Base-by-base conservation (phyloP, 305 asterid species). In the Salvia sclarea region DNA sequence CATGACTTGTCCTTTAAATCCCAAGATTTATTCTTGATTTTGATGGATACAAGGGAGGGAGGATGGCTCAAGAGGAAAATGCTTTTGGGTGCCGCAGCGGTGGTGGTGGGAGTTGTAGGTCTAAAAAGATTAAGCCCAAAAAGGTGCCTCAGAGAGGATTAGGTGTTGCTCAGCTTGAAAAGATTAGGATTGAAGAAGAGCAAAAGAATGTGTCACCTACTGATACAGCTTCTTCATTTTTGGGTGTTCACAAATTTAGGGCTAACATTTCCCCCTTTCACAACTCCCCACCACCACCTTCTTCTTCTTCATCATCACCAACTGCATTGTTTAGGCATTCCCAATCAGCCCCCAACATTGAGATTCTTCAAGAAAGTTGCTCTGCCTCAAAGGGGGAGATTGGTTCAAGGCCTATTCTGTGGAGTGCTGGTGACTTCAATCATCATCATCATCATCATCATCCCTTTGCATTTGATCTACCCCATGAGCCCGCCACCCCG, bases 111-210 rank as follows among this genome's bases (percentile, higher is more conserved):
- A 11, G 76, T 61, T 24, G 68, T 57, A 76, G 83, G 76, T 78
- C 78, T 8, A 85, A 85, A 66, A 92, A 80, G 78, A 76, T 71
- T 73, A 93, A 93, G 80, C 96, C 86, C n/a, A 93, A 88, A 71
- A 93, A 84, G 30, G 85, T 83, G 4, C 96, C 98, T 8, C 97
- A 87, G 65, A 87, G 98, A 65, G 98, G 98, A 10, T 75, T 91
- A 61, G 97, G 98, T 65, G 97, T 93, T 56, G 98, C 97, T 31
- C 98, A 91, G 80, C 91, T 93, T 47, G 98, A 93, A 68, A 91
- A 78, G 73, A 87, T 93, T 76, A 88, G 88, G 52, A 48, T 81
- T 8, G 98, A 91, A 68, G 95, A 88, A 69, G 91, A 91, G 68
- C 85, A 86, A 8, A 88, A 80, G 67, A 82, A 69, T 8, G 43